Conservation (phyloP, 2,329 filamentous ascomycete species). For the Penicillium sp. region DNA sequence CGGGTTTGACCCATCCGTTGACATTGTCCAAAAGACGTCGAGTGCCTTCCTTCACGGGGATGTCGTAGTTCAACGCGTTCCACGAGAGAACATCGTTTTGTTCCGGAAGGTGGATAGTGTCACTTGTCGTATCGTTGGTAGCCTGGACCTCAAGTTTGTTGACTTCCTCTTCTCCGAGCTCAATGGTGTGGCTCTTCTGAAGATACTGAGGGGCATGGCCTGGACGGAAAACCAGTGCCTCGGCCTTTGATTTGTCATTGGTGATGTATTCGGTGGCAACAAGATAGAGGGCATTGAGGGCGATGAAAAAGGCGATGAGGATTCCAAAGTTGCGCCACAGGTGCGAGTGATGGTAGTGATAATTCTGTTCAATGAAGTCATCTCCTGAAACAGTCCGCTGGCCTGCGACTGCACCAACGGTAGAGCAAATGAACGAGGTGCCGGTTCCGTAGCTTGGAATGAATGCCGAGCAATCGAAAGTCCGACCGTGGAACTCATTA, state of each 20-base stretch:
- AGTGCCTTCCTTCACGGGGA: slow-evolving; percentile 55
- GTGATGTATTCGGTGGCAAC: slow-evolving; percentile 41
- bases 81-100: slow-evolving; percentile 28
- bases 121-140: slow-evolving; percentile 13
- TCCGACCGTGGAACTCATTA: slow-evolving; percentile 35
- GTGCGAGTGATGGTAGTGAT: slow-evolving; percentile 59
- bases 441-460: slow-evolving; percentile 22
- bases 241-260: slow-evolving; percentile 71
- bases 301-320: slow-evolving; percentile 61
- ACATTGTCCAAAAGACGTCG: slow-evolving; percentile 25
- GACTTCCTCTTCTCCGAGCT: slow-evolving; percentile 3
- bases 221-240: slow-evolving; percentile 71
- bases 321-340: slow-evolving; percentile 72
- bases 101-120: slow-evolving; percentile 16
- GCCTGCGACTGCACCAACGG: slow-evolving; percentile 56
- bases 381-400: slow-evolving; percentile 59
- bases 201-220: slow-evolving; percentile 40
- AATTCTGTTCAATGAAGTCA: slow-evolving; percentile 55
- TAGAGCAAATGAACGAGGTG: slow-evolving; percentile 19
- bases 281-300: slow-evolving; percentile 63
- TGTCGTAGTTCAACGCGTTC: slow-evolving; percentile 66
- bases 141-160: slow-evolving; percentile 13
- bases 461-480: slow-evolving; percentile 22
- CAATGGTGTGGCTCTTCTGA: slow-evolving; percentile 9
- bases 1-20: slow-evolving; percentile 62